These are phyloP conservation scores for Candida berthetii DNA, from an alignment of 805 yeast genomes.

Conservation along the genomic window DNA sequence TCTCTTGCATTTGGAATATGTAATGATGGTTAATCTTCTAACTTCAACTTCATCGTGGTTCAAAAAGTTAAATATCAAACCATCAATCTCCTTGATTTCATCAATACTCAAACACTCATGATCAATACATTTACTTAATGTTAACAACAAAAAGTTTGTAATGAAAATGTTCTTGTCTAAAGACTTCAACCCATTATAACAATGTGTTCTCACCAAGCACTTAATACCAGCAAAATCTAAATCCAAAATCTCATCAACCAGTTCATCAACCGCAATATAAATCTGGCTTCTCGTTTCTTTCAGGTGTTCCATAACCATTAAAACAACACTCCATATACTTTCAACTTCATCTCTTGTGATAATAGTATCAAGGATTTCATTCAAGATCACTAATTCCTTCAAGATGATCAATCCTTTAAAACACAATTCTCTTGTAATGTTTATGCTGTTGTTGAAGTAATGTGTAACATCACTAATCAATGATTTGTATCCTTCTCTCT, in stretches of 20 bases:
- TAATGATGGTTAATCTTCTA: slow-evolving; percentile 18
- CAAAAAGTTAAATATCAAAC: slow-evolving; percentile 9
- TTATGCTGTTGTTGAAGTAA: slow-evolving; percentile 15
- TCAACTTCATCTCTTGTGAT: slow-evolving; percentile 2
- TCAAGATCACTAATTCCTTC: slow-evolving; percentile 16
- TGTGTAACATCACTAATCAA: slow-evolving; percentile 7
- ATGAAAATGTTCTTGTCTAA: slow-evolving; percentile 2
- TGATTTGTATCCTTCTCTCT: slow-evolving; percentile 10
- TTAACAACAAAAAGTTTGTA: neutral
- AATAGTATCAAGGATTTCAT: slow-evolving; percentile 7
- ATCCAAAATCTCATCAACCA: slow-evolving; percentile 15
- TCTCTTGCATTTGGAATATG: slow-evolving; percentile 18
- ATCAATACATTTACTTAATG: slow-evolving; percentile 16
- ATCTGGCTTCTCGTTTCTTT: slow-evolving; percentile 16
- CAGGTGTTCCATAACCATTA: slow-evolving; percentile 18
- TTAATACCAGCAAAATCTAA: slow-evolving; percentile 3
- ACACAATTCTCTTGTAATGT: slow-evolving; percentile 16
- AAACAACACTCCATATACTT: slow-evolving; percentile 14
- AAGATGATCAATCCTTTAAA: slow-evolving; percentile 19
- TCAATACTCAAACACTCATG: slow-evolving; percentile 7
- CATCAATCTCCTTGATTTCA: slow-evolving; percentile 16
- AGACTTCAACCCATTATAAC: slow-evolving; percentile 7
- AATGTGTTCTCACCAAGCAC: slow-evolving; percentile 8
- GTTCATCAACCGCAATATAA: slow-evolving; percentile 18
- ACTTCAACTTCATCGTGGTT: slow-evolving; percentile 18